These are phyloP conservation scores for Cyclocybe cylindracea DNA, from an alignment of 768 basidiomycete species.

Conservation along the genomic window DNA sequence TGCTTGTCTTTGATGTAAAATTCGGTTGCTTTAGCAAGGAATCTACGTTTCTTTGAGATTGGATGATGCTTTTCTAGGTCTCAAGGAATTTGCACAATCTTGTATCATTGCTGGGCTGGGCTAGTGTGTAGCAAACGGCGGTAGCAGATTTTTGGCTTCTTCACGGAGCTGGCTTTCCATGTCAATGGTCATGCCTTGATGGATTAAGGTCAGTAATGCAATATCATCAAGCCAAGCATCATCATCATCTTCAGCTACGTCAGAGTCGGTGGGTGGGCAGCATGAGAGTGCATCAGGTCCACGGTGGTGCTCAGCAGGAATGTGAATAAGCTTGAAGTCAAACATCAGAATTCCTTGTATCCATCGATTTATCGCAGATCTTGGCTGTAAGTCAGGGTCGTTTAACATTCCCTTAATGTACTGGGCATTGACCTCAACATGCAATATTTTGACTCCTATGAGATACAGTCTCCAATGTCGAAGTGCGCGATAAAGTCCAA, in stretches of 20 bases:
- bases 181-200: neutral
- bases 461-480: too few relatives aligned
- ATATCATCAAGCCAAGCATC: slow-evolving; percentile 25
- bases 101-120: neutral
- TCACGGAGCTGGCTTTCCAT: neutral
- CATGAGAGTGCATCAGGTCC: slow-evolving; percentile 42
- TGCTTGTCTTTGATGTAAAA: neutral
- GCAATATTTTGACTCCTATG: slow-evolving; percentile 23
- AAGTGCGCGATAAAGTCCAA: too few relatives aligned
- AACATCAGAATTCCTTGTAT: slow-evolving; percentile 38
- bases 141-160: too few relatives aligned
- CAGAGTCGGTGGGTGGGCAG: slow-evolving; percentile 13
- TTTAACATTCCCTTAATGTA: slow-evolving; percentile 47
- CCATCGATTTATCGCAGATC: slow-evolving; percentile 41
- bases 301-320: slow-evolving; percentile 31
- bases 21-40: slow-evolving; percentile 3
- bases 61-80: neutral
- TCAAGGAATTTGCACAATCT: slow-evolving; percentile 2
- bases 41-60: slow-evolving; percentile 2
- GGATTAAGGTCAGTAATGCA: neutral
- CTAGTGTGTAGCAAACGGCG: neutral
- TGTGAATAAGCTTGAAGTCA: slow-evolving; percentile 36
- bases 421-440: slow-evolving; percentile 38
- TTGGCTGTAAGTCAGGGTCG: slow-evolving; percentile 35
- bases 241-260: slow-evolving; percentile 20